phyloP scores from a whole-genome alignment of 768 basidiomycete species.

The Amanita brunnescens region DNA sequence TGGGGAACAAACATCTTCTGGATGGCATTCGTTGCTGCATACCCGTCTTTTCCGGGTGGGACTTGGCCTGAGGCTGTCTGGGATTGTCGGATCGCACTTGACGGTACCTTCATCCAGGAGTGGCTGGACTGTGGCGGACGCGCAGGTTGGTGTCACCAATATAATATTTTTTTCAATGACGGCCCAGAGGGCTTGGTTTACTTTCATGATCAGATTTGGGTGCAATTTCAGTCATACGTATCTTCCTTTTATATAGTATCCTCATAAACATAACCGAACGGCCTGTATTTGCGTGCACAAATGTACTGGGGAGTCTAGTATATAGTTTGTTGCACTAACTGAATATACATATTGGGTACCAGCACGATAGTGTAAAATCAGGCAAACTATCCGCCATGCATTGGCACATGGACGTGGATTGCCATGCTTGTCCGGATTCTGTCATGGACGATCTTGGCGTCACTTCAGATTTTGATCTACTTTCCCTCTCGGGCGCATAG shows the following conservation, averaged over 20 bases:
- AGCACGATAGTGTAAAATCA: too few relatives aligned
- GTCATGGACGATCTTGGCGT: conserved; percentile 4
- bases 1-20: conserved; percentile 1
- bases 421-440: not conserved
- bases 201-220: conserved; percentile 1
- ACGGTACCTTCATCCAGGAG: conserved; percentile 1
- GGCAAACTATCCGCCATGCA: too few relatives aligned
- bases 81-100: not conserved
- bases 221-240: not conserved
- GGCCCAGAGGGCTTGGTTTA: not conserved
- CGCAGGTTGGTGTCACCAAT: not conserved
- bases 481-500: conserved; percentile 11
- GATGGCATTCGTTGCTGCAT: not conserved
- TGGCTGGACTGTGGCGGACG: not conserved
- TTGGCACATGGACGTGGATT: too few relatives aligned
- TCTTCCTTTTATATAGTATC: not conserved
- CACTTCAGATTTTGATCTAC: not conserved
- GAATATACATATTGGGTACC: not conserved
- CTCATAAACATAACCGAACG: not conserved
- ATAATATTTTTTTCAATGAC: not conserved
- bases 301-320: not conserved
- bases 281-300: not conserved
- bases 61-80: conserved; percentile 1
- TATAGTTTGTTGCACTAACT: not conserved
- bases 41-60: not conserved